Base-by-base conservation (phyloP, 1,139 yeast species). In the Pichia norvegensis region DNA sequence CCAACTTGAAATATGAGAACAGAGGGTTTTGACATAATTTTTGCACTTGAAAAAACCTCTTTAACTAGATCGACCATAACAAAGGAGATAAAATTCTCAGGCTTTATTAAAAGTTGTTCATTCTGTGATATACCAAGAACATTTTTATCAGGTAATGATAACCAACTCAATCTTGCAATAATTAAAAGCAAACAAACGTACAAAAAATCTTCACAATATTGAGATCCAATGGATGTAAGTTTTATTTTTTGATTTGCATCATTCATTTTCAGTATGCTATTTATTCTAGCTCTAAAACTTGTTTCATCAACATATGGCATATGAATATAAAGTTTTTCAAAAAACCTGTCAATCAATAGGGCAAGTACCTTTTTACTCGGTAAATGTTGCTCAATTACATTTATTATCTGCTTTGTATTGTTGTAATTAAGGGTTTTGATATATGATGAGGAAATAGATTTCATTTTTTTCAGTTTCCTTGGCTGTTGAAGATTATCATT, bases 131-230 rank as follows among this genome's bases (percentile, higher is more conserved):
- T 38, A 10, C 50, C 49, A n/a, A 38, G 38, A 8, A 47, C 29
- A n/a, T 47, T 41, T 8, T 52, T 52, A 8, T 52, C 52, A 2
- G 79, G 78, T 43, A 74, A 55, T 0, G 78, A 70, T 43, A 73
- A 57, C 75, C 78, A 74, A 29, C 76, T 68, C 20, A 76, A 54
- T 51, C 80, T 64, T 37, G 75, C 54, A 13, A 76, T 67, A n/a
- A 76, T 66, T 33, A 75, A 59, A 42, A 73, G 53, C 5, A 74
- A 67, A 40, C 78, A 76, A 16, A 73, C 50, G 10, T 46, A 61
- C 41, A 63, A 50, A 43, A 64, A 63, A 39, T 63, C 67, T 41
- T 64, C 67, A 50, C 64, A 58, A 48, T 62, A 63, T 44, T 61
- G 61, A n/a, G 59, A 53, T 10, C 64, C 64, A 37, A 61, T 54